Percentiles rank a stretch among this genome's conserved stretches.
Conservation (phyloP, 169 alveolate genomes). For the Fabrea salina region DNA sequence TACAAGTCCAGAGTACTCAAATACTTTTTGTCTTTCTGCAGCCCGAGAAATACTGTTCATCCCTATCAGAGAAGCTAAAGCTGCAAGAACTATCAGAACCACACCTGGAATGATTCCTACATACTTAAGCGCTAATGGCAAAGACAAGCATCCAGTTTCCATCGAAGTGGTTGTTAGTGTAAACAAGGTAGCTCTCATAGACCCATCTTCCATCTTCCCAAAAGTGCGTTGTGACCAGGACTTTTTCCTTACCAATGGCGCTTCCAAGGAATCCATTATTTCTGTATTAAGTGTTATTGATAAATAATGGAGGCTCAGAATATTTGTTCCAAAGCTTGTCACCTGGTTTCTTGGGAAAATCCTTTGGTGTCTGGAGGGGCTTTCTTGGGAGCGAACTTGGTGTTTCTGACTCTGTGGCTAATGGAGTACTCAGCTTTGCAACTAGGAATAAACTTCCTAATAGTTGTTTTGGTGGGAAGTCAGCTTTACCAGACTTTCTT, state of each 20-base stretch:
- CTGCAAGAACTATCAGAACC: background rate
- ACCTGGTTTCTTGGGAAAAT: too few species aligned
- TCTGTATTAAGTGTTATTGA: too few species aligned
- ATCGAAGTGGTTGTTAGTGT: background rate
- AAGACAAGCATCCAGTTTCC: conserved; percentile 22
- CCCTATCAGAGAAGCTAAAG: background rate
- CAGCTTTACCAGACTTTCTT: too few species aligned
- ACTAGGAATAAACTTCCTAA: too few species aligned
- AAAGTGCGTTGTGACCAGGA: conserved; percentile 37
- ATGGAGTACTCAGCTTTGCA: too few species aligned
- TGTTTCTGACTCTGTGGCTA: too few species aligned
- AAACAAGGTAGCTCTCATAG: conserved; percentile 24
- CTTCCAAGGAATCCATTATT: too few species aligned
- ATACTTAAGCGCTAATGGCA: background rate
- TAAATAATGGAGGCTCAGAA: too few species aligned
- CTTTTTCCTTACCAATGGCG: conserved; percentile 25
- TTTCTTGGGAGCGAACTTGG: too few species aligned
- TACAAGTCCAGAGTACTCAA: conserved; percentile 4
- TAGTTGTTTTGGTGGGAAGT: too few species aligned
- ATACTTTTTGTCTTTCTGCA: background rate
- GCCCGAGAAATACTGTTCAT: conserved; percentile 3
- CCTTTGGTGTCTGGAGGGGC: too few species aligned
- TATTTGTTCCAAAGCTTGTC: too few species aligned
- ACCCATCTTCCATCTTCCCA: background rate
- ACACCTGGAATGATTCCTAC: conserved; percentile 18